These are phyloP conservation scores for Botrytis aclada DNA, from an alignment of 2,329 filamentous ascomycete genomes.

Conservation along the genomic window DNA sequence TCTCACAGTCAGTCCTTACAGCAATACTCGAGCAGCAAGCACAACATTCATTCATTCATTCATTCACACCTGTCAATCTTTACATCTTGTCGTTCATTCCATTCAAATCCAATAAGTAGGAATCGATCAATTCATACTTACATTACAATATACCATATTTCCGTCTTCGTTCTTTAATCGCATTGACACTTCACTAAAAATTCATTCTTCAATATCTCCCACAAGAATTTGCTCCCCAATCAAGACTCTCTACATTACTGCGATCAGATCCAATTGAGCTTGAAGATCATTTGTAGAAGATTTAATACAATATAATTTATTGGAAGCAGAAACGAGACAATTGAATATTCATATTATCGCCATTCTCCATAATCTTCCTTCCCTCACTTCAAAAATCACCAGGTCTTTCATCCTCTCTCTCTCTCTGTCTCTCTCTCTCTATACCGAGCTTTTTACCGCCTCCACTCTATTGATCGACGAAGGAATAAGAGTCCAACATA, in stretches of 20 bases:
- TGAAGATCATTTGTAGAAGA: not conserved
- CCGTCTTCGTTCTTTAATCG: not conserved
- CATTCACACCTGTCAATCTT: not conserved
- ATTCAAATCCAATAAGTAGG: not conserved
- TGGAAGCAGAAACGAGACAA: not conserved
- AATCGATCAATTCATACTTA: not conserved
- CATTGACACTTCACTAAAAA: not conserved
- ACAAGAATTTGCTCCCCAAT: not conserved
- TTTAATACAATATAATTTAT: not conserved
- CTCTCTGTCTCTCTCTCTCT: no score
- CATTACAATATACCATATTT: not conserved
- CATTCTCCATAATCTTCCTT: not conserved
- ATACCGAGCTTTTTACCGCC: not conserved
- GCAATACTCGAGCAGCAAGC: not conserved
- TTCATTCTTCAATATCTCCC: not conserved
- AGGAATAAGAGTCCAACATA: not conserved
- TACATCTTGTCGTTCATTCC: not conserved
- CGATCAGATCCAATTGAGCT: conserved; percentile 2
- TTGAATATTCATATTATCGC: not conserved
- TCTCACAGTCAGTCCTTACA: not conserved
- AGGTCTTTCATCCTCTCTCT: not conserved
- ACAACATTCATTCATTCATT: not conserved
- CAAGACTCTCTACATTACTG: not conserved
- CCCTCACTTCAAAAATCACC: not conserved
- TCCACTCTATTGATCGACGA: not conserved